These are phyloP conservation scores for Saururus chinensis DNA, from an alignment of 164 flowering plant genomes.

Conservation along the genomic window DNA sequence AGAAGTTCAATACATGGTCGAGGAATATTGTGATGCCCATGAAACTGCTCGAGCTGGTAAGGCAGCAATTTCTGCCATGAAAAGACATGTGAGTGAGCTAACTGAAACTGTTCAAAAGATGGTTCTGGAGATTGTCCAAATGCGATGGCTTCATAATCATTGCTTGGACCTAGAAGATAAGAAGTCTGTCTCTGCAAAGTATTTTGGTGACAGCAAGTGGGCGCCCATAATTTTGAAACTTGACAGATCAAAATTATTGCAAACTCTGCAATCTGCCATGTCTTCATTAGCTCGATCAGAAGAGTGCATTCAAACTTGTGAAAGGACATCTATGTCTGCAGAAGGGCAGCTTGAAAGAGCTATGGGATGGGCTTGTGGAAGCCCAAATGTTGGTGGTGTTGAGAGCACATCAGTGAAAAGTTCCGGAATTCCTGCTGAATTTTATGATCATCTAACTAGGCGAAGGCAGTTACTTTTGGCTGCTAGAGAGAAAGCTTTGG, in stretches of 20 bases:
- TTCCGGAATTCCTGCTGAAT: constrained; percentile 84
- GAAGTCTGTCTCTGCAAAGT: constrained; percentile 37
- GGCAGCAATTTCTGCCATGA: constrained; percentile 66
- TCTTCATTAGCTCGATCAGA: constrained; percentile 53
- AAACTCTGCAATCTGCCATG: constrained; percentile 47
- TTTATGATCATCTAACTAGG: constrained; percentile 70
- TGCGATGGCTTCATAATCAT: constrained; percentile 78
- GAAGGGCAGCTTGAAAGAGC: constrained; percentile 98
- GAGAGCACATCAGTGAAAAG: constrained; percentile 41
- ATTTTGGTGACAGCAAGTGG: constrained; percentile 41
- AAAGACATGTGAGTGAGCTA: constrained; percentile 62
- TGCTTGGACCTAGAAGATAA: constrained; percentile 30
- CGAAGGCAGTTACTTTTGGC: constrained; percentile 59
- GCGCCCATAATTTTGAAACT: constrained; percentile 43
- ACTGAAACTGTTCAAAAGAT: constrained; percentile 57
- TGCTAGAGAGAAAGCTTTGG: constrained; percentile 65
- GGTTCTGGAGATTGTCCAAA: constrained; percentile 66
- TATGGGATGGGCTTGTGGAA: constrained; percentile 99
- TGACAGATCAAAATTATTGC: constrained; percentile 60
- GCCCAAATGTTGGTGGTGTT: constrained; percentile 42
- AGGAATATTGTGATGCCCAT: constrained; percentile 86
- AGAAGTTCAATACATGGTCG: constrained; percentile 66
- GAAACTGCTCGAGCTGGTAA: constrained; percentile 87
- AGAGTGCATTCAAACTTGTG: constrained; percentile 71
- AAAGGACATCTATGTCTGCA: constrained; percentile 58